A percentile compares a stretch with the other conserved stretches of the same genome.
phyloP scores from a whole-genome alignment of 2,329 filamentous ascomycete species.

The Neonectria sp. region DNA sequence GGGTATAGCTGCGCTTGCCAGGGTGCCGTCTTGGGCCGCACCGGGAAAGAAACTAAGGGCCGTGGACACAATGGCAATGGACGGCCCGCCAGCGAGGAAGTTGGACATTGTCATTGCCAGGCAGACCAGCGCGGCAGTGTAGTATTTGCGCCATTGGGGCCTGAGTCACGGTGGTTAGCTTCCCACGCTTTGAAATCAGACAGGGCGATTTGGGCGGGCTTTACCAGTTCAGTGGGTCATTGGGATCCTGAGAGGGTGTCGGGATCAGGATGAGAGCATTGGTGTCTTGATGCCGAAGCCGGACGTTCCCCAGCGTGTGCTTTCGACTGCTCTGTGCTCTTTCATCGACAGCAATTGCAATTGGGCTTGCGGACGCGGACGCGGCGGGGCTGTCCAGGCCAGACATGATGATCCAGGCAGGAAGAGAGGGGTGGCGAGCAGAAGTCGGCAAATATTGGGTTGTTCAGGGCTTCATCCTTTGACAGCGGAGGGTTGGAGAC shows the following conservation, averaged over 20 bases:
- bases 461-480: background rate
- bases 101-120: conserved; percentile 70
- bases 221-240: conserved; percentile 63
- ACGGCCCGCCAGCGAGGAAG: conserved; percentile 69
- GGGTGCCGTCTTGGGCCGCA: conserved; percentile 45
- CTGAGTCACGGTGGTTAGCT: conserved; percentile 43
- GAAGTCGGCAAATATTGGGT: background rate
- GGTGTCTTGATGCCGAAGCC: conserved; percentile 58
- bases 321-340: conserved; percentile 32
- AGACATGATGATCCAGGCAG: conserved; percentile 9
- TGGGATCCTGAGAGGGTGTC: conserved; percentile 39
- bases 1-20: conserved; percentile 54
- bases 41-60: conserved; percentile 63
- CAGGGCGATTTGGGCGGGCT: background rate
- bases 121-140: conserved; percentile 65
- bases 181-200: conserved; percentile 29
- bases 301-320: conserved; percentile 58
- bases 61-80: conserved; percentile 64
- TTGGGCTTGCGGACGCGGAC: background rate
- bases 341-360: conserved; percentile 11
- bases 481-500: background rate
- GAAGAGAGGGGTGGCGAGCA: background rate
- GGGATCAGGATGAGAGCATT: conserved; percentile 64
- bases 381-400: conserved; percentile 14
- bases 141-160: conserved; percentile 64